A percentile compares a stretch with the other conserved stretches of the same genome.
phyloP scores from a whole-genome alignment of 371 early-diverging fungal species.

The Catenaria anguillulae region DNA sequence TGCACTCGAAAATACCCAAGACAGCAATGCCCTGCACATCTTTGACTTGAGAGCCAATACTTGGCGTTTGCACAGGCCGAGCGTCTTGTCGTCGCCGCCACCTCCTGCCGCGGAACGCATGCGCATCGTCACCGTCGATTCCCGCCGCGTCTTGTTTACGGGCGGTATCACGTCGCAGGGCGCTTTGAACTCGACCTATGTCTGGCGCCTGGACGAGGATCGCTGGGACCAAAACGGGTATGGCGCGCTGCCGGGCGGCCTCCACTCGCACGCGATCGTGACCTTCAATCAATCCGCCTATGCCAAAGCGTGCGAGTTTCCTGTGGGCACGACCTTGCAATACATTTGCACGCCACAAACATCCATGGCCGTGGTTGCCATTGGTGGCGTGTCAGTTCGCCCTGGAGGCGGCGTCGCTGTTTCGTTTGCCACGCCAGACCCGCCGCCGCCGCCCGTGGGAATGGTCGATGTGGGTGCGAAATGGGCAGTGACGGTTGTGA shows the following conservation, averaged over 20 bases:
- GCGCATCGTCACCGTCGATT: not conserved
- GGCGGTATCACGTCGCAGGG: not conserved
- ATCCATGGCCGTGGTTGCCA: not conserved
- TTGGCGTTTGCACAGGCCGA: not conserved
- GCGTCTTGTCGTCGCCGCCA: not conserved
- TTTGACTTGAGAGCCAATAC: not conserved
- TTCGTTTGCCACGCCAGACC: not conserved
- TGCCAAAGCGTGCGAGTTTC: not conserved
- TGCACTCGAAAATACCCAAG: constrained; percentile 4
- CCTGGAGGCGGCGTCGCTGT: not conserved
- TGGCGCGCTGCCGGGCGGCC: not conserved
- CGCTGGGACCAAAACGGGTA: not conserved
- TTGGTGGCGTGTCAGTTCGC: not conserved
- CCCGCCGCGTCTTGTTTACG: not conserved
- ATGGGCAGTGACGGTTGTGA: not conserved
- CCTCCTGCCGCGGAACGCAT: not conserved
- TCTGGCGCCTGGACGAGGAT: not conserved
- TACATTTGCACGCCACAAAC: not conserved
- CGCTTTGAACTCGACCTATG: not conserved
- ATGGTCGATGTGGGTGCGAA: not conserved
- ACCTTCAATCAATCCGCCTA: not conserved
- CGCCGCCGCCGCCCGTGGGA: not conserved
- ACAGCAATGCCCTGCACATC: not conserved
- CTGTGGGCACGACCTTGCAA: not conserved
- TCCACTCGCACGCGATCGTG: not conserved